Conservation (phyloP, 116 monocot species). For the Dioscorea cayenensis region DNA sequence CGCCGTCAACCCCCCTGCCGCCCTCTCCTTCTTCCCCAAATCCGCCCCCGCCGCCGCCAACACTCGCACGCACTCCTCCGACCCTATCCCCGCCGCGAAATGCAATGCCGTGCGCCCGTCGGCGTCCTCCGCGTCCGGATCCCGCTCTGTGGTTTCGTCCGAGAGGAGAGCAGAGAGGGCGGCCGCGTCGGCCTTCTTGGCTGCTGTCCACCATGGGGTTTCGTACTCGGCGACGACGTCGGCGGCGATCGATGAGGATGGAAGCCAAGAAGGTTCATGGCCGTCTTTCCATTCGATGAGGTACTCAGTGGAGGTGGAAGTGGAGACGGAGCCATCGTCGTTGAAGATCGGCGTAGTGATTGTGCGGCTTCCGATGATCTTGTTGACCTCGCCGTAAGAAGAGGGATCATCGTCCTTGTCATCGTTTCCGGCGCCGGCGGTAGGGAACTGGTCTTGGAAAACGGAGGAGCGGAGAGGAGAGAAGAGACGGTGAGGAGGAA, state of each 20-base stretch:
- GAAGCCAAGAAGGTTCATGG: conserved; percentile 77
- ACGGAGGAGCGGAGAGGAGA: conserved; percentile 3
- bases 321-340: conserved; percentile 37
- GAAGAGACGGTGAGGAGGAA: conserved; percentile 48
- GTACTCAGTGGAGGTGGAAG: conserved; percentile 50
- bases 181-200: conserved; percentile 61
- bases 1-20: conserved; percentile 75
- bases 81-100: conserved; percentile 80
- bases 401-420: conserved; percentile 3
- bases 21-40: conserved; percentile 43
- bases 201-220: conserved; percentile 97
- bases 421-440: conserved; percentile 13
- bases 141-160: conserved; percentile 31
- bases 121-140: conserved; percentile 69
- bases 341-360: conserved; percentile 31
- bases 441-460: conserved; percentile 3
- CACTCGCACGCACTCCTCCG: conserved; percentile 53
- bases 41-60: conserved; percentile 64
- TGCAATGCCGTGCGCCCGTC: conserved; percentile 88
- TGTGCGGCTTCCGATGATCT: conserved; percentile 77
- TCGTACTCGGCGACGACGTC: conserved; percentile 94
- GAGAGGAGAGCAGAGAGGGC: conserved; percentile 51
- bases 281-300: conserved; percentile 93
- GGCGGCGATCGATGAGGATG: conserved; percentile 50
- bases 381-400: conserved; percentile 69